phyloP scores from a whole-genome alignment of 1,284 basidiomycete species.

The Xerocomus nothofagi region DNA sequence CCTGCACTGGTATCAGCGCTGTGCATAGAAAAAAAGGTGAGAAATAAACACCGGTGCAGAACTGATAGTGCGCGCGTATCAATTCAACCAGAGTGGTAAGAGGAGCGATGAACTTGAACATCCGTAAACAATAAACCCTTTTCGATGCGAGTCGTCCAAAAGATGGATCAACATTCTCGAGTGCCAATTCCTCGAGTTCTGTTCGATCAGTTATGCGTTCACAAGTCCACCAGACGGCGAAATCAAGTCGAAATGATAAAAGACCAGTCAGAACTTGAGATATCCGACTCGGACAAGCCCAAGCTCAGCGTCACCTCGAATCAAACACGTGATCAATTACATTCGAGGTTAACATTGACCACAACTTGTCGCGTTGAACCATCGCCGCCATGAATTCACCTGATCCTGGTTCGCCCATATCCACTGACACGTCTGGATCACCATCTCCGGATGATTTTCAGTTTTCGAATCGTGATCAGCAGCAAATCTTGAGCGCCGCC shows the following conservation, averaged over 20 bases:
- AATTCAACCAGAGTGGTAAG: slow-evolving; percentile 72
- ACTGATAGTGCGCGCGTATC: slow-evolving; percentile 56
- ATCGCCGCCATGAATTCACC: slow-evolving; percentile 32
- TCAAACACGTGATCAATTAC: slow-evolving; percentile 28
- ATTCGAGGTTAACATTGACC: neutral
- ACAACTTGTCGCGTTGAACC: neutral
- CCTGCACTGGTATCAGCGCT: slow-evolving; percentile 83
- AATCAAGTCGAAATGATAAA: slow-evolving; percentile 47
- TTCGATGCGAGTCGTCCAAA: slow-evolving; percentile 70
- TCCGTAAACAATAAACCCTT: slow-evolving; percentile 66
- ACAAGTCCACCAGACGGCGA: slow-evolving; percentile 27
- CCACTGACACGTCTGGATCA: slow-evolving; percentile 37
- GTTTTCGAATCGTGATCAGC: slow-evolving; percentile 32
- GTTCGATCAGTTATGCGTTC: slow-evolving; percentile 66
- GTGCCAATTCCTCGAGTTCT: slow-evolving; percentile 74
- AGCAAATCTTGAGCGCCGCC: slow-evolving; percentile 23
- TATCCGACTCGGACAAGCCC: too few relatives aligned
- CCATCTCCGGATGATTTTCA: slow-evolving; percentile 38
- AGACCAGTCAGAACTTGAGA: too few relatives aligned
- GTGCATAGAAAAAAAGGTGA: slow-evolving; percentile 3
- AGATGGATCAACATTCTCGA: slow-evolving; percentile 69
- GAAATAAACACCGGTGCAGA: neutral
- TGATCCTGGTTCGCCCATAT: slow-evolving; percentile 36
- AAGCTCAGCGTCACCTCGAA: too few relatives aligned
- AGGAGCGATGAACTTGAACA: slow-evolving; percentile 56